Percentiles rank a stretch among this genome's conserved stretches.
phyloP scores from a whole-genome alignment of 768 basidiomycete genomes.

The Trametes maxima region DNA sequence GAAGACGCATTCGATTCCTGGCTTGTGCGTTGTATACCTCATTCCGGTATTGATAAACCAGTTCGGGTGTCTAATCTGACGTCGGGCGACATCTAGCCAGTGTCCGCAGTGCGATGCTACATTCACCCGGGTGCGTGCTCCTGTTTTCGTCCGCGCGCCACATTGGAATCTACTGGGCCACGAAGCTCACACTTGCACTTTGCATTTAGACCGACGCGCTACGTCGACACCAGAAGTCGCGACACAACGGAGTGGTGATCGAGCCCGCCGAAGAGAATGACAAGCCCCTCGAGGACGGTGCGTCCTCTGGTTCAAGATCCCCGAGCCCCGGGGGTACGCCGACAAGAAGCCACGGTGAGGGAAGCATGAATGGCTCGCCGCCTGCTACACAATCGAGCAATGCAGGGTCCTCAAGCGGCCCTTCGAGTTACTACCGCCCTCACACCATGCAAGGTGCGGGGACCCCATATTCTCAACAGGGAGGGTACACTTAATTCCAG shows the following conservation, averaged over 20 bases:
- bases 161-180: too few species aligned
- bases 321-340: slow-evolving; percentile 57
- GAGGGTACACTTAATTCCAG: not conserved
- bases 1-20: slow-evolving; percentile 72
- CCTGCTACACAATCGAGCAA: slow-evolving; percentile 35
- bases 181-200: not conserved
- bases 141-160: not conserved
- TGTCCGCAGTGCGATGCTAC: slow-evolving; percentile 82
- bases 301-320: slow-evolving; percentile 46
- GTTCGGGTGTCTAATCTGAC: slow-evolving; percentile 1
- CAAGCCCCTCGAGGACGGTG: slow-evolving; percentile 31
- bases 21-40: slow-evolving; percentile 57
- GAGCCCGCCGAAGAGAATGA: slow-evolving; percentile 44
- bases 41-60: slow-evolving; percentile 31
- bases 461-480: slow-evolving; percentile 1
- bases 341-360: slow-evolving; percentile 39
- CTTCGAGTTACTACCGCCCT: slow-evolving; percentile 67
- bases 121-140: slow-evolving; percentile 68
- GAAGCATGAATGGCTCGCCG: slow-evolving; percentile 29
- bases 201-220: slow-evolving; percentile 70
- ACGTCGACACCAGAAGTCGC: slow-evolving; percentile 78
- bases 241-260: slow-evolving; percentile 70
- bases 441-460: slow-evolving; percentile 46
- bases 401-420: slow-evolving; percentile 41
- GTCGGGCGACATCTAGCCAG: slow-evolving; percentile 19